A percentile compares a stretch with the other conserved stretches of the same genome.
Evolutionary conservation across 1,284 basidiomycete genomes (phyloP).

Genomic region (Sanghuangporus sanghuang): DNA sequence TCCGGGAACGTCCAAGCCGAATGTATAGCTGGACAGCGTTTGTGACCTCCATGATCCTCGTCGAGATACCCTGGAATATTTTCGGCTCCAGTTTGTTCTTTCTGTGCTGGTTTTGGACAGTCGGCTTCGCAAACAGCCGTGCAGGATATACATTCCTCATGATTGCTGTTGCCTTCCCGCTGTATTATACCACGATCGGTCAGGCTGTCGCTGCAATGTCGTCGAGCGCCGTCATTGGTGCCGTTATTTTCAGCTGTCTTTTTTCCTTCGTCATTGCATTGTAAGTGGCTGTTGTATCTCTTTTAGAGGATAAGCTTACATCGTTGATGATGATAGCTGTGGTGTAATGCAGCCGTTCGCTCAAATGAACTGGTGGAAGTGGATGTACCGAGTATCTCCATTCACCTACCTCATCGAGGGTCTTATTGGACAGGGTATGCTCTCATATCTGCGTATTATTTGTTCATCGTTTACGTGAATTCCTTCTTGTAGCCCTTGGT

Average conservation of each 20-base stretch:
- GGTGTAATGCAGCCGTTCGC: slow-evolving; percentile 15
- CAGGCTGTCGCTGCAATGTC: slow-evolving; percentile 21
- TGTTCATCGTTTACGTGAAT: not conserved
- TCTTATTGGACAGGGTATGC: slow-evolving; percentile 18
- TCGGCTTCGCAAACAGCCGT: slow-evolving; percentile 12
- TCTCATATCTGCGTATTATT: not conserved
- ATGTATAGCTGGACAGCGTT: slow-evolving; percentile 18
- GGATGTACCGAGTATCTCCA: slow-evolving; percentile 26
- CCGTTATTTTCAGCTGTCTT: slow-evolving; percentile 13
- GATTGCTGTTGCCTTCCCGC: slow-evolving; percentile 9
- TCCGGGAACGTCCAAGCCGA: slow-evolving; percentile 18
- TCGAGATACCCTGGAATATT: slow-evolving; percentile 17
- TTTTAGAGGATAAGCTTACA: not conserved
- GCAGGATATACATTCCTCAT: slow-evolving; percentile 16
- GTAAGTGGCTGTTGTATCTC: not conserved
- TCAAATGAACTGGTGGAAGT: slow-evolving; percentile 16
- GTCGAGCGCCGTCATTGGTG: slow-evolving; percentile 12
- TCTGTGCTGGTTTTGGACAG: slow-evolving; percentile 23
- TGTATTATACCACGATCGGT: slow-evolving; percentile 18
- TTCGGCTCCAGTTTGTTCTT: slow-evolving; percentile 16
- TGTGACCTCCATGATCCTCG: slow-evolving; percentile 13
- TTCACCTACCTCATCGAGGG: slow-evolving; percentile 34
- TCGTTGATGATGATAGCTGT: not conserved
- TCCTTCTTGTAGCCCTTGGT: slow-evolving; percentile 32
- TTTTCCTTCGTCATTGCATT: slow-evolving; percentile 19